Evolutionary conservation across 2,329 filamentous ascomycete genomes (phyloP), one percentile per base, ranked within the genome.

Genomic region (Ophiostoma tasmaniense): DNA sequence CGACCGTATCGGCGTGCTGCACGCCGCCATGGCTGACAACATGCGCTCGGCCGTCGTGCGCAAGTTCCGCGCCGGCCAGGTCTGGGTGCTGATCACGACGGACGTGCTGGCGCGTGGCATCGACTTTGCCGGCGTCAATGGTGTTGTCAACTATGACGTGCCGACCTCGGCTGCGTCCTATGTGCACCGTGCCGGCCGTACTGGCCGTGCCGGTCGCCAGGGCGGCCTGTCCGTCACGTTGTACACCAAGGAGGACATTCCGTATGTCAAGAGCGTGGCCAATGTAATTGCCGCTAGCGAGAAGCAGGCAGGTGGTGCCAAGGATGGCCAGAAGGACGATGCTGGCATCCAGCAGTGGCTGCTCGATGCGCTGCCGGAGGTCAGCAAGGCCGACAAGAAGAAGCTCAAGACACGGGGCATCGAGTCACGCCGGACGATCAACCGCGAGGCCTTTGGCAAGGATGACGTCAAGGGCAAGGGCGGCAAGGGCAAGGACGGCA

Each of bases 111-210:
- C 93, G 20, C 90, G 95, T 42, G 95, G 95, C 25, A 89, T 99
- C 55, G 95, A 99, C 78, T 97, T 99, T 80, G 88, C 91, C 10
- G 95, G 95, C 66, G 89, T 99, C 72, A 97, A 97, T 75, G 93
- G 93, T 64, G 93, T 99, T 0, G 91, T 99, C 67, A 99, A 98
- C 79, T 99, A 97, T 80, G 95, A 99, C 77, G 92, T 97, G 10
- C 95, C 95, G 0, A 92, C 89, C n/a, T 93, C 91, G 0, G 90
- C 90, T 5, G 94, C 93, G 0, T 88, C 88, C 0, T 99, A 99
- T 76, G 90, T 99, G 7, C 95, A 99, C 79, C 91, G 95, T 13
- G 93, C 95, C 0, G 95, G 95, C 0, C 87, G 95, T 64, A 98
- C 95, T 0, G 95, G 94, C 0, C 86, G 95, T 28, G 95, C 93